Evolutionary conservation across 768 basidiomycete genomes (phyloP).

Genomic region (Russula sp.): DNA sequence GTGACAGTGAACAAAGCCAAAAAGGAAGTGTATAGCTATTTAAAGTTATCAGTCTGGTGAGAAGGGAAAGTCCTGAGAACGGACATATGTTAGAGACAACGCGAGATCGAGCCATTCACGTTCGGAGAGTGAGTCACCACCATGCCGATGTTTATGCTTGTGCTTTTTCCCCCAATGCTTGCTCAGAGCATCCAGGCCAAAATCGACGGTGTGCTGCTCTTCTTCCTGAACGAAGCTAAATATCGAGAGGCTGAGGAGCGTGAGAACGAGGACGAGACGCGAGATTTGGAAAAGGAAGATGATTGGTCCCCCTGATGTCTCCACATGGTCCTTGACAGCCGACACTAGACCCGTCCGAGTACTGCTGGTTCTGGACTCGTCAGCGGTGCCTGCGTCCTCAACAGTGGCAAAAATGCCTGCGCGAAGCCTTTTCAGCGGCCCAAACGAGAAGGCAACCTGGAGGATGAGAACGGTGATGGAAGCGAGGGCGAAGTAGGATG

Average conservation of each 20-base stretch:
- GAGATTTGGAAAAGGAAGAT: conserved; percentile 45
- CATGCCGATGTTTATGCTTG: conserved; percentile 18
- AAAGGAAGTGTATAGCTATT: conserved; percentile 25
- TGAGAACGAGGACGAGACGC: conserved; percentile 41
- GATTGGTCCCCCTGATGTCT: conserved; percentile 39
- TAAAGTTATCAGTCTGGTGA: background rate
- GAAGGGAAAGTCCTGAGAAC: background rate
- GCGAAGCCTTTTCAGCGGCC: background rate
- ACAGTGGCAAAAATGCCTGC: background rate
- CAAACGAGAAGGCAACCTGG: background rate
- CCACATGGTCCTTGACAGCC: conserved; percentile 32
- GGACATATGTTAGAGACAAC: conserved; percentile 33
- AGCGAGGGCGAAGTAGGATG: conserved; percentile 9
- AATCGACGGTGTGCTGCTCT: conserved; percentile 16
- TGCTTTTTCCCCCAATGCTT: conserved; percentile 31
- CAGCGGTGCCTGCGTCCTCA: background rate
- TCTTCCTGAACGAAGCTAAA: conserved; percentile 37
- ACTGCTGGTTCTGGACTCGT: background rate
- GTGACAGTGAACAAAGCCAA: conserved; percentile 24
- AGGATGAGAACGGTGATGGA: conserved; percentile 11
- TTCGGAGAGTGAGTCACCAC: background rate
- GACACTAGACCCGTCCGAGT: conserved; percentile 14
- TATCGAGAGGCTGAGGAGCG: conserved; percentile 47
- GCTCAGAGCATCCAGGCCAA: conserved; percentile 4
- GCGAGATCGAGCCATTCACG: conserved; percentile 21